phyloP scores from a whole-genome alignment of 108 stramenopile genomes.

The Nitzschia sp. region DNA sequence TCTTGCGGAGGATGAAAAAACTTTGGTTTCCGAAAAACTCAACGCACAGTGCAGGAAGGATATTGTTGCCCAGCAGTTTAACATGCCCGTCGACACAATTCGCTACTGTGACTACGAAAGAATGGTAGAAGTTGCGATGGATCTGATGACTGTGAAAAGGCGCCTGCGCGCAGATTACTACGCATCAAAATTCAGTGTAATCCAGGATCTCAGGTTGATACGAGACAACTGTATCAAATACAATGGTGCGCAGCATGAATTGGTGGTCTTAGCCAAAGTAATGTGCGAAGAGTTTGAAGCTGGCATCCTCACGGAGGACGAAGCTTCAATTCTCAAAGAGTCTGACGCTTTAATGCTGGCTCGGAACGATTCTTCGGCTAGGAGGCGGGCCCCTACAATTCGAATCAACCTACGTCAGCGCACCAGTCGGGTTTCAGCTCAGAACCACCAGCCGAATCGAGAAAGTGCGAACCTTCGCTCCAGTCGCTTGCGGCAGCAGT shows the following conservation, averaged over 20 bases:
- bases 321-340: conserved; percentile 19
- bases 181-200: conserved; percentile 60
- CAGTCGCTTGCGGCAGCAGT: conserved; percentile 14
- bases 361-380: conserved; percentile 8
- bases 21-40: conserved; percentile 38
- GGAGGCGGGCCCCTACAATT: conserved; percentile 17
- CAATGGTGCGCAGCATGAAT: conserved; percentile 60
- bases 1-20: conserved; percentile 48
- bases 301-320: conserved; percentile 21
- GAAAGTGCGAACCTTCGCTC: conserved; percentile 35
- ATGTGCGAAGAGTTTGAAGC: conserved; percentile 63
- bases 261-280: conserved; percentile 44
- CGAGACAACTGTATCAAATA: conserved; percentile 87
- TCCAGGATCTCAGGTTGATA: conserved; percentile 70
- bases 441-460: conserved; percentile 27
- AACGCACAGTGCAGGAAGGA: conserved; percentile 38
- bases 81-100: conserved; percentile 50
- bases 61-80: conserved; percentile 45
- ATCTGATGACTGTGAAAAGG: conserved; percentile 47
- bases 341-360: not conserved
- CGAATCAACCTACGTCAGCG: conserved; percentile 16
- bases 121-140: conserved; percentile 82
- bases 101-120: conserved; percentile 66
- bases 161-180: conserved; percentile 67
- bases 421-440: conserved; percentile 18